Evolutionary conservation across 164 flowering plant species (phyloP), one percentile per base, ranked within the genome.

Genomic region (Kalanchoe fedtschenkoi): DNA sequence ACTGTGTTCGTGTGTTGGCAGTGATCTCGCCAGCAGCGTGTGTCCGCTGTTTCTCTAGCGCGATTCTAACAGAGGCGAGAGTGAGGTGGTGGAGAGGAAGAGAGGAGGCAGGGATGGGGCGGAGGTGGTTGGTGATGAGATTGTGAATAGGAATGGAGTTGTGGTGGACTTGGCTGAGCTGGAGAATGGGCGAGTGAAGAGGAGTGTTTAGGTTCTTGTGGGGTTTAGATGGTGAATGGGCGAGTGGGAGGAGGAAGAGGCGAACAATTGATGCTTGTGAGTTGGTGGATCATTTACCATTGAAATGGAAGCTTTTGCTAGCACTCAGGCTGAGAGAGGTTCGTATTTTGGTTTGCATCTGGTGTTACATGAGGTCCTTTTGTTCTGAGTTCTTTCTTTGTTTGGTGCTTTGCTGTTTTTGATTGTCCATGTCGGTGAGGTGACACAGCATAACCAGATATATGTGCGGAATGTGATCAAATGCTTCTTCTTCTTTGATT

Each of bases 251-350:
- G n/a, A n/a, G n/a, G n/a, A n/a, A n/a, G n/a, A n/a, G n/a, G n/a
- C n/a, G 70, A 70, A 71, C 77, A 72, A 81, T 83, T 5, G 77
- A 75, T 61, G 85, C 87, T 0, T 7, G 64, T 8, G 56, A 62
- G 24, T 71, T 83, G 4, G 85, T 83, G 0, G 77, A 77, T 19
- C 61, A 53, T 0, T 72, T 83, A 69, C 87, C 87, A 0, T 51
- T 75, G 8, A 85, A 81, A 1, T 83, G 87, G 87, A 83, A 76
- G 76, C 74, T 83, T 3, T 41, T 83, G 65, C 63, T 83, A 11
- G 81, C 76, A 21, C 65, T 83, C 1, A 74, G 62, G 67, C 70
- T 83, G 64, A 76, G 65, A 33, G 85, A 74, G 24, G 81, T 80
- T 4, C 70, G 71, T 7, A 75, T 72, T 13, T 77, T 71, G 39